A percentile compares a stretch with the other conserved stretches of the same genome.
phyloP scores from a whole-genome alignment of 805 yeast genomes.

The Metschnikowia matae region DNA sequence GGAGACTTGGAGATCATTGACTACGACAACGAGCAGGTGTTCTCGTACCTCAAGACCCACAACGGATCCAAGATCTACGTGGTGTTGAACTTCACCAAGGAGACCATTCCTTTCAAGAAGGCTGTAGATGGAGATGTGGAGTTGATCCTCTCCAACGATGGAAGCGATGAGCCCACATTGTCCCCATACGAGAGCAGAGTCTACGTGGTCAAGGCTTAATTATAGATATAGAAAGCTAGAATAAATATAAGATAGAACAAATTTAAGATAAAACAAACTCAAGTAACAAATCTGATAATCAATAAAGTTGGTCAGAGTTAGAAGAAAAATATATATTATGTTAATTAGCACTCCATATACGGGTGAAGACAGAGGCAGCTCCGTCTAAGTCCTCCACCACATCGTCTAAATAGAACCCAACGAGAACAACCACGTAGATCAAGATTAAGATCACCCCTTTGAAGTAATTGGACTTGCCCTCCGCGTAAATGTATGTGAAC shows the following conservation, averaged over 20 bases:
- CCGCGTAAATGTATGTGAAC: slow-evolving; percentile 92
- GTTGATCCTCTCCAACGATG: slow-evolving; percentile 31
- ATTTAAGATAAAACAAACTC: neutral
- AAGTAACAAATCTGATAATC: no score
- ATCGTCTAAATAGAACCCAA: slow-evolving; percentile 73
- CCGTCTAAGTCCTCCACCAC: slow-evolving; percentile 26
- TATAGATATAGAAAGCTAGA: neutral
- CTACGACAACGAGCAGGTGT: slow-evolving; percentile 37
- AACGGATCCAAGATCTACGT: slow-evolving; percentile 24
- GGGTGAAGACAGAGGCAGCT: neutral
- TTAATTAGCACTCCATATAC: neutral
- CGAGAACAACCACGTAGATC: slow-evolving; percentile 66
- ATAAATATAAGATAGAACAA: neutral
- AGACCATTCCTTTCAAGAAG: slow-evolving; percentile 22
- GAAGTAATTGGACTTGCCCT: slow-evolving; percentile 94
- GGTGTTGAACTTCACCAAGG: slow-evolving; percentile 23
- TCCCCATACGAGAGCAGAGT: slow-evolving; percentile 46
- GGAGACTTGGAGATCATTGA: slow-evolving; percentile 46
- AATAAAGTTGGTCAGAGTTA: no score
- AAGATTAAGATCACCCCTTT: slow-evolving; percentile 87
- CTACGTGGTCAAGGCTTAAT: slow-evolving; percentile 22
- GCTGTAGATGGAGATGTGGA: slow-evolving; percentile 25
- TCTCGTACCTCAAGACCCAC: slow-evolving; percentile 39
- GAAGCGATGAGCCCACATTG: slow-evolving; percentile 23
- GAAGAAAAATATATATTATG: no score